Base-by-base conservation (phyloP, 2,329 filamentous ascomycete genomes). In the Myriangium duriaei region DNA sequence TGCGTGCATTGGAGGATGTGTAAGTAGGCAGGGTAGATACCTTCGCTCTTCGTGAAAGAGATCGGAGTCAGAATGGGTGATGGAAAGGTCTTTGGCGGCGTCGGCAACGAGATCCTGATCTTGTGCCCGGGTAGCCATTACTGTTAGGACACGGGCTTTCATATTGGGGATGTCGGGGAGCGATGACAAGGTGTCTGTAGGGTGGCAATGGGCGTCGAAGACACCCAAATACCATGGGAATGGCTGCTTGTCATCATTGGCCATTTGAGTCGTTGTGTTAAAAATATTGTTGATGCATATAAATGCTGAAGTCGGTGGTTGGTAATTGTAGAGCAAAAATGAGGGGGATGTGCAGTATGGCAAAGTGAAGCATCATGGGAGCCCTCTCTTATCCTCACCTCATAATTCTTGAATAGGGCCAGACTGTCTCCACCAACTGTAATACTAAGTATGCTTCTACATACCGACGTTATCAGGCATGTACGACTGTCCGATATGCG, bases 401-500 rank as follows among this genome's bases (percentile, higher is more conserved):
- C n/a, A n/a, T n/a, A n/a, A n/a, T n/a, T n/a, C n/a, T n/a, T n/a
- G n/a, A n/a, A n/a, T n/a, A n/a, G n/a, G n/a, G n/a, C n/a, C n/a
- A n/a, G n/a, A n/a, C n/a, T n/a, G n/a, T n/a, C n/a, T n/a, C n/a
- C n/a, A n/a, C n/a, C n/a, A n/a, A n/a, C n/a, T n/a, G n/a, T n/a
- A n/a, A n/a, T n/a, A n/a, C n/a, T n/a, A n/a, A n/a, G n/a, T n/a
- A n/a, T n/a, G n/a, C n/a, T n/a, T n/a, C n/a, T n/a, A n/a, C n/a
- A n/a, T n/a, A n/a, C n/a, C n/a, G n/a, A 31, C 33, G 17, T 11
- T 15, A 4, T 29, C 29, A n/a, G 15, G 12, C 21, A 64, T 67
- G 68, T 81, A 92, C 49, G 72, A 75, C 51, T 94, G 86, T 55
- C 86, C 86, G 11, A 82, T 87, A 47, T 94, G 86, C 65, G 69